These are phyloP conservation scores for Parathielavia appendiculata DNA, from an alignment of 495 filamentous ascomycete species.

Conservation along the genomic window DNA sequence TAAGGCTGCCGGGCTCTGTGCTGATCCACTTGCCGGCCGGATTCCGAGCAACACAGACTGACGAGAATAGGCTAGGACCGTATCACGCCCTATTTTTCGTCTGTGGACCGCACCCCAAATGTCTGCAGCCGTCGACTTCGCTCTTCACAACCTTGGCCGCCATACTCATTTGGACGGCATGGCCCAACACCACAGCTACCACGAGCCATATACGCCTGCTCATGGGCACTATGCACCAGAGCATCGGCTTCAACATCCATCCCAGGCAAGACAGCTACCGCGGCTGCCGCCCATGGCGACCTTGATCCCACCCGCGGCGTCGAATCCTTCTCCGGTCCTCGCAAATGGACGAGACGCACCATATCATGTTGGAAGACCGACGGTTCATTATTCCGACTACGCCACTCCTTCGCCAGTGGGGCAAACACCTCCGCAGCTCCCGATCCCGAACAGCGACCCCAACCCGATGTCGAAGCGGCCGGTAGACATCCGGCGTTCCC, in stretches of 20 bases:
- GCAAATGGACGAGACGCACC: conserved; percentile 28
- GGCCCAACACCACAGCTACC: conserved; percentile 40
- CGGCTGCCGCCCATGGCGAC: conserved; percentile 32
- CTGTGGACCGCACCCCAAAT: conserved; percentile 25
- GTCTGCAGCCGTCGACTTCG: conserved; percentile 39
- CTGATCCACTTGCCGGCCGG: conserved; percentile 1
- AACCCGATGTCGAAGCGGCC: conserved; percentile 31
- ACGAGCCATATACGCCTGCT: conserved; percentile 37
- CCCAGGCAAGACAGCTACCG: conserved; percentile 21
- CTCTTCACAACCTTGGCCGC: conserved; percentile 39
- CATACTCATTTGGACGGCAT: conserved; percentile 45
- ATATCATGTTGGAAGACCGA: conserved; percentile 18
- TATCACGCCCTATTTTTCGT: conserved; percentile 12
- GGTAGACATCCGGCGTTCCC: conserved; percentile 34
- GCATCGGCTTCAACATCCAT: conserved; percentile 25
- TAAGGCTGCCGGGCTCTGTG: conserved; percentile 13
- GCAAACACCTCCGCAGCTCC: conserved; percentile 34
- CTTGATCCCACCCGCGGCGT: conserved; percentile 25
- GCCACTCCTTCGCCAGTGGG: conserved; percentile 36
- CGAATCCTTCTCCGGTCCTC: conserved; percentile 24
- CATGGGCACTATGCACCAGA: conserved; percentile 37
- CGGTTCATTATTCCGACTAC: conserved; percentile 30
- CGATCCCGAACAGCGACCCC: conserved; percentile 33
- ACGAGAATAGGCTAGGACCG: conserved; percentile 17
- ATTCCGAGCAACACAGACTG: conserved; percentile 19